Conservation (phyloP, 2,329 filamentous ascomycete species). For the Bertia moriformis region DNA sequence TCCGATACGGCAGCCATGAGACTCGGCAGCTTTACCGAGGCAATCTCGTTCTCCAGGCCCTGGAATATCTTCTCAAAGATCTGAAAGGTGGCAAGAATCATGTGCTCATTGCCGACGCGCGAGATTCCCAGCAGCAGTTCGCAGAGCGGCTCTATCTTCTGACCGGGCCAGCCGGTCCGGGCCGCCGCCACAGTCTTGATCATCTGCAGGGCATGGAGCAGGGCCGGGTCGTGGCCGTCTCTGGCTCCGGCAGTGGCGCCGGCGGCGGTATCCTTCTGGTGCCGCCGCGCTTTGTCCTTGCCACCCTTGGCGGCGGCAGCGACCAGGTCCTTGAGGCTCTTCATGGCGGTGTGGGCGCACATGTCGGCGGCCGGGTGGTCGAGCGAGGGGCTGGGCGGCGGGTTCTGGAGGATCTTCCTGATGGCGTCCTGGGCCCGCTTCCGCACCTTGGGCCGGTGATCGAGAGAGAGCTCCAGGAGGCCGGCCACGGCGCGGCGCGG, state of each 20-base stretch:
- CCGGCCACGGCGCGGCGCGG: conserved; percentile 79
- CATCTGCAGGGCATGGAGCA: conserved; percentile 84
- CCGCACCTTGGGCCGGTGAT: conserved; percentile 81
- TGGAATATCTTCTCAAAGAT: conserved; percentile 96
- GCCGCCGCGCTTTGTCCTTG: conserved; percentile 23
- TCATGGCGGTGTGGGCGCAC: conserved; percentile 82
- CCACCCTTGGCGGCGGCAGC: conserved; percentile 54
- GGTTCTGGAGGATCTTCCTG: conserved; percentile 65
- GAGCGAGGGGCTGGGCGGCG: conserved; percentile 77
- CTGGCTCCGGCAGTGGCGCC: too few species aligned
- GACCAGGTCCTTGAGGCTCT: conserved; percentile 55
- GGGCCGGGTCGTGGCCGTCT: conserved; percentile 63
- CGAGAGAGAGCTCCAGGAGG: conserved; percentile 69
- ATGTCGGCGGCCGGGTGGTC: conserved; percentile 93
- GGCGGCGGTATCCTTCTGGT: conserved; percentile 25
- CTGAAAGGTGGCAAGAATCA: conserved; percentile 91
- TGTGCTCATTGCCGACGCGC: conserved; percentile 79
- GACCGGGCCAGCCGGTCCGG: conserved; percentile 88
- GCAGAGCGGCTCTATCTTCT: conserved; percentile 84
- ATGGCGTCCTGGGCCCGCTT: conserved; percentile 86
- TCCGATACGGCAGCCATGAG: conserved; percentile 85
- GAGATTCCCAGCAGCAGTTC: conserved; percentile 81
- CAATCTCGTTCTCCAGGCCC: conserved; percentile 76
- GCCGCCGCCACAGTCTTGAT: conserved; percentile 78
- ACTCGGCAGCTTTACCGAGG: conserved; percentile 76